Percentiles rank a stretch among this genome's conserved stretches.
These are phyloP conservation scores for Aureobasidium sp. DNA, from an alignment of 2,329 filamentous ascomycete genomes.

Conservation along the genomic window DNA sequence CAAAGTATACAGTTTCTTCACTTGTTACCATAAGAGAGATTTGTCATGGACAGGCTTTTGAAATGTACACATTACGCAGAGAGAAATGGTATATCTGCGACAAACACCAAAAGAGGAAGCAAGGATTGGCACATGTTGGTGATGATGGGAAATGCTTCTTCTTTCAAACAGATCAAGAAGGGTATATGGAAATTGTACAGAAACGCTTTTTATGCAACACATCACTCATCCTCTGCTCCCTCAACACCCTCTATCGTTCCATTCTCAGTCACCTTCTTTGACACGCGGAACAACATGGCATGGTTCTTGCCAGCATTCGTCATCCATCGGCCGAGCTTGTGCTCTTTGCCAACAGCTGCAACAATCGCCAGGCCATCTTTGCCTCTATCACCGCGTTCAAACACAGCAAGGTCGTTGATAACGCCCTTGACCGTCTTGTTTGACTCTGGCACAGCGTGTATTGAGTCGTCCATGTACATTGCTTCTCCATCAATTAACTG, in stretches of 20 bases:
- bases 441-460: slow-evolving; percentile 12
- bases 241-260: background rate
- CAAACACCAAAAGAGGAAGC: too few species aligned
- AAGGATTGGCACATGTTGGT: too few species aligned
- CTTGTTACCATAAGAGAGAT: too few species aligned
- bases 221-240: background rate
- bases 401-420: slow-evolving; percentile 79
- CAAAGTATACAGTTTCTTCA: too few species aligned
- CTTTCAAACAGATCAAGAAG: background rate
- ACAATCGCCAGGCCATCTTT: slow-evolving; percentile 70
- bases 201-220: slow-evolving; percentile 3
- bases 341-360: slow-evolving; percentile 78
- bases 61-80: too few species aligned
- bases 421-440: slow-evolving; percentile 54
- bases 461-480: slow-evolving; percentile 4
- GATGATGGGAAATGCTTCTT: background rate
- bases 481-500: slow-evolving; percentile 16
- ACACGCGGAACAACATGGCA: slow-evolving; percentile 76
- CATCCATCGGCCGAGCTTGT: slow-evolving; percentile 77
- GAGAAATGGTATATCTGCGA: too few species aligned
- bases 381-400: slow-evolving; percentile 72
- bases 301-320: slow-evolving; percentile 63
- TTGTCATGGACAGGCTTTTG: too few species aligned
- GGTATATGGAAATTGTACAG: background rate
- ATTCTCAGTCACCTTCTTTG: slow-evolving; percentile 24